Conservation (phyloP, 192 early-diverging fungal genomes). For the Podila epicladia region DNA sequence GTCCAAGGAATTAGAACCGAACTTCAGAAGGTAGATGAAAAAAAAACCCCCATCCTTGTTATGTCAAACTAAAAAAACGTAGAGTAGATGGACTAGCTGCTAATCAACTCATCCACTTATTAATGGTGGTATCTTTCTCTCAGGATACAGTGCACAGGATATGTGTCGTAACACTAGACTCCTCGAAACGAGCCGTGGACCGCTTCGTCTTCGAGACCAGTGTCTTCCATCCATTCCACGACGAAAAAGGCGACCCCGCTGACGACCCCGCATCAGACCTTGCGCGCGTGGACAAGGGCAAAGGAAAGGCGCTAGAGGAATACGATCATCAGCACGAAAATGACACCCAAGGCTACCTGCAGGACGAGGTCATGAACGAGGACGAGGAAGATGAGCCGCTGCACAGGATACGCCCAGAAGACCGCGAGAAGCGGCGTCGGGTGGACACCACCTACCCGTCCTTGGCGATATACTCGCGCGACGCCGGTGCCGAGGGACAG, state of each 20-base stretch:
- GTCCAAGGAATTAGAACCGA: constrained; percentile 17
- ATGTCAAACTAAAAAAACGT: too few species aligned
- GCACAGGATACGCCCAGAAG: neutral
- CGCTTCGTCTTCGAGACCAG: constrained; percentile 46
- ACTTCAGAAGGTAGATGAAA: constrained; percentile 13
- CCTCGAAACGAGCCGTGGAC: constrained; percentile 12
- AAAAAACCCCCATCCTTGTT: neutral
- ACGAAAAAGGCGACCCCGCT: neutral
- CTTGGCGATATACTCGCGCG: too few species aligned
- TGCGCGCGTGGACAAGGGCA: constrained; percentile 10
- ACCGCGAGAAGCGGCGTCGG: neutral
- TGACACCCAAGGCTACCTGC: neutral
- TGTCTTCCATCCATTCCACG: constrained; percentile 17
- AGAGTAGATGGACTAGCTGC: too few species aligned
- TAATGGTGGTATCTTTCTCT: neutral
- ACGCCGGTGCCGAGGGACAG: neutral
- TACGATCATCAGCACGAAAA: neutral
- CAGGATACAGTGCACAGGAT: constrained; percentile 36
- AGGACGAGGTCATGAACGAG: neutral
- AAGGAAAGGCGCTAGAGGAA: constrained; percentile 1
- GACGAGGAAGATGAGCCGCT: constrained; percentile 1
- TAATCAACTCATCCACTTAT: too few species aligned
- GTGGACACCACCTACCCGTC: neutral
- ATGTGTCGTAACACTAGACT: constrained; percentile 30
- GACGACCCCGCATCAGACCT: neutral